Conservation (phyloP, 257 asterid species). For the Ajuga chamaepitys region DNA sequence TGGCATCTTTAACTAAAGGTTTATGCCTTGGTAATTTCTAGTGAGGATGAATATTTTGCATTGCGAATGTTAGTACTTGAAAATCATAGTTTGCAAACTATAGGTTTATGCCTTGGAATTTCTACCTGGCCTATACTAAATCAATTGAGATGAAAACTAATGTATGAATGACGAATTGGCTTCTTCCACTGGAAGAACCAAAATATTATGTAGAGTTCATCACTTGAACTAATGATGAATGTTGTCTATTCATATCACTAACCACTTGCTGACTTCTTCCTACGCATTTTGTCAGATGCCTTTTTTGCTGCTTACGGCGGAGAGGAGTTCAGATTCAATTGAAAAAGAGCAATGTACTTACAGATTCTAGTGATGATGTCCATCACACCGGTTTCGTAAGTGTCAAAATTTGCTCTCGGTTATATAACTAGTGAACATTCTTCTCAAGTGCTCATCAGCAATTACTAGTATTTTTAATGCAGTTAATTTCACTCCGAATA, state of each 20-base stretch:
- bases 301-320: conserved; percentile 71
- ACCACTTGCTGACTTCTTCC: conserved; percentile 15
- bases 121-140: too few relatives aligned
- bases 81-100: too few relatives aligned
- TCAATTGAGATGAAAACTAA: neutral
- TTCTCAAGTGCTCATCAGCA: neutral
- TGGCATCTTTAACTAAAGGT: too few relatives aligned
- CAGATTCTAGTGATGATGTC: conserved; percentile 30
- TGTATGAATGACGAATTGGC: neutral
- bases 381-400: conserved; percentile 46
- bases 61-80: too few relatives aligned
- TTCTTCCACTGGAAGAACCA: neutral
- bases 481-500: too few relatives aligned
- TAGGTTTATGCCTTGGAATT: too few relatives aligned
- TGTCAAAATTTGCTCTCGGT: conserved; percentile 73
- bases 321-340: conserved; percentile 53
- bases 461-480: too few relatives aligned
- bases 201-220: neutral
- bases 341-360: conserved; percentile 18
- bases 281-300: conserved; percentile 42
- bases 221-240: neutral
- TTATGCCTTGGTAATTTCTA: too few relatives aligned
- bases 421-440: conserved; percentile 48
- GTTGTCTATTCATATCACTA: neutral
- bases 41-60: too few relatives aligned